Percentiles rank a stretch among this genome's conserved stretches.
These are phyloP conservation scores for Funneliformis mosseae DNA, from an alignment of 192 early-diverging fungal genomes.

Conservation along the genomic window DNA sequence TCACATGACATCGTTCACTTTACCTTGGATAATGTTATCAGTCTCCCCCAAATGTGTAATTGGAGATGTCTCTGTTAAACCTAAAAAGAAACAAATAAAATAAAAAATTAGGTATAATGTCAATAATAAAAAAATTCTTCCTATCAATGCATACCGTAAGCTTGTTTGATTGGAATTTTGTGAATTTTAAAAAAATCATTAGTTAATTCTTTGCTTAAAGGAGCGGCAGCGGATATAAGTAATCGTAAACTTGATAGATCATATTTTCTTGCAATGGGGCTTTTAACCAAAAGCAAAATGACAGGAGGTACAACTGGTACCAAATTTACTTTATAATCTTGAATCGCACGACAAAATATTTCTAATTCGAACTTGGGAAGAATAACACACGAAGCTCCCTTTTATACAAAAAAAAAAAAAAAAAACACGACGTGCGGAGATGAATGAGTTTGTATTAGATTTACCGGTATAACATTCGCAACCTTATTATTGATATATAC, in stretches of 20 bases:
- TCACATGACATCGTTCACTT: background rate
- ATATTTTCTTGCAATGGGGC: conserved; percentile 64
- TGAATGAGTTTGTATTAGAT: background rate
- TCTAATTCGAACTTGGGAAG: conserved; percentile 64
- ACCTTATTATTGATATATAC: background rate
- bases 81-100: background rate
- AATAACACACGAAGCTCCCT: conserved; percentile 56
- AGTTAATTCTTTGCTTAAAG: conserved; percentile 44
- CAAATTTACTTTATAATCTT: conserved; percentile 51
- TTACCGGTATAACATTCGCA: background rate
- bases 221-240: conserved; percentile 68
- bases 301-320: conserved; percentile 68
- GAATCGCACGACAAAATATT: conserved; percentile 55
- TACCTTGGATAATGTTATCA: conserved; percentile 41
- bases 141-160: conserved; percentile 60
- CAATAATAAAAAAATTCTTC: background rate
- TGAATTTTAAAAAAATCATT: conserved; percentile 42
- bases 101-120: no score
- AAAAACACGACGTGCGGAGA: conserved; percentile 21
- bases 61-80: conserved; percentile 64
- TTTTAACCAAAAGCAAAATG: conserved; percentile 64
- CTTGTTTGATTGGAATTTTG: conserved; percentile 52
- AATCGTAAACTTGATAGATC: conserved; percentile 56
- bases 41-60: conserved; percentile 46
- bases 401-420: conserved; percentile 33